Percentiles rank a stretch among this genome's conserved stretches.
These are phyloP conservation scores for Priceomyces carsonii DNA, from an alignment of 805 yeast species.

Conservation along the genomic window DNA sequence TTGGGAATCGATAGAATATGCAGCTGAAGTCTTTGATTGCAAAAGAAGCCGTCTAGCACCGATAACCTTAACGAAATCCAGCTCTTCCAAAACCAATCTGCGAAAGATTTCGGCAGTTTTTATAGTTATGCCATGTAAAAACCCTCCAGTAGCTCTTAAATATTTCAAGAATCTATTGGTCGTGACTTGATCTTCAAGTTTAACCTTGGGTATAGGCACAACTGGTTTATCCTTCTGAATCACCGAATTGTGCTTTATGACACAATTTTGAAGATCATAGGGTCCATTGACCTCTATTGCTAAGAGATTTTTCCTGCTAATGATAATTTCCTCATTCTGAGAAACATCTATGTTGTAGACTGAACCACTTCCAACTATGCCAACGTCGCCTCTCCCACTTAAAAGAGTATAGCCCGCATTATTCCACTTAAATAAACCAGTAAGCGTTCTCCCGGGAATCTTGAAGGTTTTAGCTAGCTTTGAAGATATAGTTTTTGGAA, in stretches of 20 bases:
- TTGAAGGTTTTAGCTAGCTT: constrained; percentile 26
- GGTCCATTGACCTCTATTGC: constrained; percentile 54
- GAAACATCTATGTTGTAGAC: constrained; percentile 48
- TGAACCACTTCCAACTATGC: constrained; percentile 56
- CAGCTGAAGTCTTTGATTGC: constrained; percentile 41
- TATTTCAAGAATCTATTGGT: too few relatives aligned
- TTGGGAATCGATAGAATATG: constrained; percentile 4
- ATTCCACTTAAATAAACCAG: constrained; percentile 42
- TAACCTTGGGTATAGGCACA: too few relatives aligned
- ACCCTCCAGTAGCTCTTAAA: too few relatives aligned
- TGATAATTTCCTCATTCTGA: constrained; percentile 48
- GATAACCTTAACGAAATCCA: constrained; percentile 47
- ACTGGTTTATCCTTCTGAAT: neutral
- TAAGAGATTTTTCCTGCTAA: constrained; percentile 47
- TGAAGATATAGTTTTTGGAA: constrained; percentile 43
- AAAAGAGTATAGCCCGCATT: constrained; percentile 47
- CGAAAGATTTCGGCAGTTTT: neutral
- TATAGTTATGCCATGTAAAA: too few relatives aligned
- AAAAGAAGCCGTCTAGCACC: constrained; percentile 57
- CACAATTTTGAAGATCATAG: constrained; percentile 36
- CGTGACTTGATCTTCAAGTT: too few relatives aligned
- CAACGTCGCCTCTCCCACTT: constrained; percentile 59
- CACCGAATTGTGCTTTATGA: constrained; percentile 9
- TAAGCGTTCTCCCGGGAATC: constrained; percentile 23
- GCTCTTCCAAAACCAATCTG: constrained; percentile 26